phyloP scores from a whole-genome alignment of 1,284 basidiomycete genomes.

The Marasmius oreades region DNA sequence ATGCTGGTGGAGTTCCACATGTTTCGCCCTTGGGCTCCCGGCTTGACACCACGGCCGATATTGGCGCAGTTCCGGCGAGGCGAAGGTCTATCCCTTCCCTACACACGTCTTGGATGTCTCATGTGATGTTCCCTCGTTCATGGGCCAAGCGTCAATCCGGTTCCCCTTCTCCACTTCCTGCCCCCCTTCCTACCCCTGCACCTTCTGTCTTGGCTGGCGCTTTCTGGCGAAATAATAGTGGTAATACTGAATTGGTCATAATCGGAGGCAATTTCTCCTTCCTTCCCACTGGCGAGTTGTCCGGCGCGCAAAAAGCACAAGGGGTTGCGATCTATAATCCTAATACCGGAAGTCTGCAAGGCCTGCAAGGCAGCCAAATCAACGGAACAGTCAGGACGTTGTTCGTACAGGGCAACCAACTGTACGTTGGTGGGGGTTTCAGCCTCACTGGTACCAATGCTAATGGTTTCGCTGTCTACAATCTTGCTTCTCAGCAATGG shows the following conservation, averaged over 20 bases:
- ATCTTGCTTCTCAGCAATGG: conserved; percentile 65
- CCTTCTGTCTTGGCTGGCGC: conserved; percentile 84
- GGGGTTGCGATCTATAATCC: conserved; percentile 79
- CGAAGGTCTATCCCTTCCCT: conserved; percentile 38
- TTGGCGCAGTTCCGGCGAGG: conserved; percentile 25
- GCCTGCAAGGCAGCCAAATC: conserved; percentile 57
- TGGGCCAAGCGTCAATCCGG: conserved; percentile 48
- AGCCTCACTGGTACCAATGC: conserved; percentile 49
- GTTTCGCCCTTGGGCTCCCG: conserved; percentile 57
- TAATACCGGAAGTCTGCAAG: conserved; percentile 42
- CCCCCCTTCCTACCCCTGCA: conserved; percentile 52
- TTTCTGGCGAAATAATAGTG: conserved; percentile 86
- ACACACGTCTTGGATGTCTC: conserved; percentile 48
- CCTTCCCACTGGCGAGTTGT: conserved; percentile 35
- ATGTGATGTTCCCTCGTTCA: conserved; percentile 41
- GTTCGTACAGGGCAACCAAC: conserved; percentile 58
- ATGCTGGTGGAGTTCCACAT: conserved; percentile 50
- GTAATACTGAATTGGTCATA: conserved; percentile 64
- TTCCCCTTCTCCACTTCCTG: conserved; percentile 48
- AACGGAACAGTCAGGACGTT: conserved; percentile 74
- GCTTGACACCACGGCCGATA: conserved; percentile 36
- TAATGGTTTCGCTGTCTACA: conserved; percentile 74
- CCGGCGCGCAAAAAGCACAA: conserved; percentile 38
- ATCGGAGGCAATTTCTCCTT: conserved; percentile 91
- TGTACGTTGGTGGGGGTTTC: conserved; percentile 85